Evolutionary conservation across 1,139 yeast genomes (phyloP).

Genomic region (Casaregolazyma lundiana): DNA sequence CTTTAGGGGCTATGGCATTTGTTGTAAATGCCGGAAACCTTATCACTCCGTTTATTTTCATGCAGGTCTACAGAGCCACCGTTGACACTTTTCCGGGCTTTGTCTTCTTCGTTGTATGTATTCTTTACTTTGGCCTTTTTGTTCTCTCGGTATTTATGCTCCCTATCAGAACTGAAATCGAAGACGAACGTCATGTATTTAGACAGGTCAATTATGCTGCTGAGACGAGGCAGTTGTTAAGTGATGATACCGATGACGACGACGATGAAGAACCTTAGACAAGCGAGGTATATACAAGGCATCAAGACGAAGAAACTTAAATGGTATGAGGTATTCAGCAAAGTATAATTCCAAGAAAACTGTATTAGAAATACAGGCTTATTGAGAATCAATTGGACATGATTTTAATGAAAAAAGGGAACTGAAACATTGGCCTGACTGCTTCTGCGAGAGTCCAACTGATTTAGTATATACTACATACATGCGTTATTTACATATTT

Average conservation of each 20-base stretch:
- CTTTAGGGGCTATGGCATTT: conserved; percentile 32
- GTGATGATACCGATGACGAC: neutral
- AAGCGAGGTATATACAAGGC: neutral
- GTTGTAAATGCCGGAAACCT: conserved; percentile 24
- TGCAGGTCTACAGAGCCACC: conserved; percentile 28
- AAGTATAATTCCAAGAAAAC: no score
- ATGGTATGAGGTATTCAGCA: no score
- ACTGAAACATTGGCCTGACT: no score
- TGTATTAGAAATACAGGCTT: no score
- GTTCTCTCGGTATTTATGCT: conserved; percentile 11
- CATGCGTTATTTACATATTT: no score
- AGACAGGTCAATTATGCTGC: conserved; percentile 1
- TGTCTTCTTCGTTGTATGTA: conserved; percentile 24
- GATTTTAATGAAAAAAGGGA: no score
- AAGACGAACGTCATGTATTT: conserved; percentile 8
- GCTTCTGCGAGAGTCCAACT: no score
- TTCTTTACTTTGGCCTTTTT: conserved; percentile 16
- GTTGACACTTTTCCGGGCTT: conserved; percentile 27
- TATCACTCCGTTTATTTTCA: conserved; percentile 28
- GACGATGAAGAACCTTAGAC: neutral
- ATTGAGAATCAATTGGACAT: no score
- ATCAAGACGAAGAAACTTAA: no score
- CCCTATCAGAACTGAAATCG: conserved; percentile 8
- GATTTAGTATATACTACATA: no score
- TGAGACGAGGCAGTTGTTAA: neutral